A percentile compares a stretch with the other conserved stretches of the same genome.
Evolutionary conservation across 306 rosid species (phyloP).

Genomic region (Quillaja saponaria): DNA sequence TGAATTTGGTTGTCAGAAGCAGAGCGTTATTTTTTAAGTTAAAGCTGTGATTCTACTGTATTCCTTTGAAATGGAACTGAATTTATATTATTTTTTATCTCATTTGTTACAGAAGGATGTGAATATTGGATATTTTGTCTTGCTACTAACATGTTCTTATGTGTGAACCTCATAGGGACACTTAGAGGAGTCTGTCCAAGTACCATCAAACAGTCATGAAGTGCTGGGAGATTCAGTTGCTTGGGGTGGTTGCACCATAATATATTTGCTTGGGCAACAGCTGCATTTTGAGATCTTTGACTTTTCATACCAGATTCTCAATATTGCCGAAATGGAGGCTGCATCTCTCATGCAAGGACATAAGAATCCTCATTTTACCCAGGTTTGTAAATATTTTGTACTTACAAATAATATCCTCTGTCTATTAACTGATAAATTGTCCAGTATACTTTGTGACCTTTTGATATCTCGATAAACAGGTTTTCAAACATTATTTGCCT

Average conservation of each 20-base stretch:
- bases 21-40: too few species aligned
- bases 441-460: neutral
- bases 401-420: slow-evolving; percentile 4
- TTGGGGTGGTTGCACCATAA: slow-evolving; percentile 98
- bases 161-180: slow-evolving; percentile 61
- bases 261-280: slow-evolving; percentile 96
- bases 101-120: too few species aligned
- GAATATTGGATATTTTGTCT: slow-evolving; percentile 15
- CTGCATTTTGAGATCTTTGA: slow-evolving; percentile 96
- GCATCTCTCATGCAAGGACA: slow-evolving; percentile 56
- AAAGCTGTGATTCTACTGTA: too few species aligned
- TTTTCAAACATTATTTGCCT: slow-evolving; percentile 12
- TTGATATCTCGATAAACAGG: neutral
- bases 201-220: slow-evolving; percentile 65
- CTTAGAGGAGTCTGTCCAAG: slow-evolving; percentile 76
- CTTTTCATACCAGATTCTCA: slow-evolving; percentile 91
- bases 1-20: too few species aligned
- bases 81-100: too few species aligned
- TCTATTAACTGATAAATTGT: slow-evolving; percentile 1
- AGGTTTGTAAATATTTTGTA: slow-evolving; percentile 50
- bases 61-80: too few species aligned
- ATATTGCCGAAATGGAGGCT: slow-evolving; percentile 90
- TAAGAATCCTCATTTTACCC: slow-evolving; percentile 58
- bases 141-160: slow-evolving; percentile 32
- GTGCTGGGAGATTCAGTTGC: slow-evolving; percentile 95